Evolutionary conservation across 805 yeast species (phyloP).

Genomic region (Pichia pseudocactophila): DNA sequence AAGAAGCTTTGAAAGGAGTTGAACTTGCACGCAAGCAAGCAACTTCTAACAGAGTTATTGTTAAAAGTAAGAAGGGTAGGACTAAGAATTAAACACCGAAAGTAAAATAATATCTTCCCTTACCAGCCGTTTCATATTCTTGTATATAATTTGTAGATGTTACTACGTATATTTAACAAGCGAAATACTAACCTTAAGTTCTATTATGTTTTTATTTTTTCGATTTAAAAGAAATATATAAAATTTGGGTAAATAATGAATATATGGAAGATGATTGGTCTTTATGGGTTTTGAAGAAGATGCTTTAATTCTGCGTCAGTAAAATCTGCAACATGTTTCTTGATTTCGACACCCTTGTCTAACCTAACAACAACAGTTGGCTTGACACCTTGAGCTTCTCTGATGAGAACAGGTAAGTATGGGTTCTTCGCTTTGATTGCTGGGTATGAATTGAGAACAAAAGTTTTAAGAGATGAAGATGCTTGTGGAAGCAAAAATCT

Average conservation of each 20-base stretch:
- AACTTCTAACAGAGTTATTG: slow-evolving; percentile 20
- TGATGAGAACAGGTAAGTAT: slow-evolving; percentile 60
- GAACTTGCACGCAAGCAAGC: slow-evolving; percentile 21
- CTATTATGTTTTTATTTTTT: neutral
- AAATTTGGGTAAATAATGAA: neutral
- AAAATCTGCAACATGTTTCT: slow-evolving; percentile 40
- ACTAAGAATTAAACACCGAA: neutral
- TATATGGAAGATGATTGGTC: neutral
- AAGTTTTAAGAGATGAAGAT: slow-evolving; percentile 57
- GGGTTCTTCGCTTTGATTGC: slow-evolving; percentile 55
- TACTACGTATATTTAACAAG: no score
- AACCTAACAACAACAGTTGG: slow-evolving; percentile 73
- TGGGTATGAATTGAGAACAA: slow-evolving; percentile 57
- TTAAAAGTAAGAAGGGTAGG: slow-evolving; percentile 19
- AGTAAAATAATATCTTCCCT: neutral
- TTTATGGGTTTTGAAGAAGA: slow-evolving; percentile 21
- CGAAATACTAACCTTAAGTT: no score
- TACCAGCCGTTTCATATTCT: no score
- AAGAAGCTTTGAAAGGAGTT: slow-evolving; percentile 23
- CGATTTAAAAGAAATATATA: neutral
- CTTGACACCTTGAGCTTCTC: slow-evolving; percentile 66
- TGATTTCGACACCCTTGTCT: slow-evolving; percentile 44
- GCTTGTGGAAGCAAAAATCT: slow-evolving; percentile 76
- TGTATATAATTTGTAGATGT: no score
- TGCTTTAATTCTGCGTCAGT: slow-evolving; percentile 36